Base-by-base conservation (phyloP, 1,284 basidiomycete species). In the Rhodotorula sp. region DNA sequence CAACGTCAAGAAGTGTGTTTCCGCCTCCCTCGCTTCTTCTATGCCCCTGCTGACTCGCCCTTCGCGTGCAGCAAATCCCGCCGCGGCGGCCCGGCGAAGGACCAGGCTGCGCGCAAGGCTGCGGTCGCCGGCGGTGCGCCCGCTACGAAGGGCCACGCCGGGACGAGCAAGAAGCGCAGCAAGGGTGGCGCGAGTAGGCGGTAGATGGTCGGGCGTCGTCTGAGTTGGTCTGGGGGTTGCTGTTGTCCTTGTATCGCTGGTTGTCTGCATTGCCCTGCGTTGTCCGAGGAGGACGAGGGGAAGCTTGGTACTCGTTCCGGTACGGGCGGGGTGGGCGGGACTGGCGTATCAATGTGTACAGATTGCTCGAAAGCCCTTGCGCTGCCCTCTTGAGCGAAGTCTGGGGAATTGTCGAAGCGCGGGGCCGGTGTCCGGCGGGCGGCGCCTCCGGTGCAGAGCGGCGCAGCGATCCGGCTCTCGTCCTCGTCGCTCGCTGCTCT, bases 1-100 rank as follows among this genome's bases (percentile, higher is more conserved):
- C 55, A 78, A 78, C 69, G 77, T 78, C 70, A 78, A 78, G 71
- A 78, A 77, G 70, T 72, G 61, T 51, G 70, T 61, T 36, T 22
- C n/a, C 27, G 34, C n/a, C 15, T 17, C 9, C 12, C 27, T 19
- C 46, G 15, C 60, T n/a, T 44, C 19, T 19, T 50, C 62, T n/a
- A 3, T 3, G 10, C 29, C 21, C 34, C 2, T 19, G n/a, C 61
- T 62, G 64, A 61, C 39, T 34, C 41, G 0, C n/a, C 2, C 44
- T 32, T 29, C 48, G 17, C 41, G 17, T 27, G 36, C 56, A 72
- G 70, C 70, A 73, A 73, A 67, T 73, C 72, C 1, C 55, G 72
- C 32, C 67, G 72, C 29, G 69, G 71, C 10, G 68, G 66, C 6
- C 72, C 72, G 10, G 65, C 36, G 54, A 64, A 64, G 59, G 68